Percentiles rank a stretch among this genome's conserved stretches.
phyloP scores from a whole-genome alignment of 2,329 filamentous ascomycete species.

The Coniochaeta sp. region DNA sequence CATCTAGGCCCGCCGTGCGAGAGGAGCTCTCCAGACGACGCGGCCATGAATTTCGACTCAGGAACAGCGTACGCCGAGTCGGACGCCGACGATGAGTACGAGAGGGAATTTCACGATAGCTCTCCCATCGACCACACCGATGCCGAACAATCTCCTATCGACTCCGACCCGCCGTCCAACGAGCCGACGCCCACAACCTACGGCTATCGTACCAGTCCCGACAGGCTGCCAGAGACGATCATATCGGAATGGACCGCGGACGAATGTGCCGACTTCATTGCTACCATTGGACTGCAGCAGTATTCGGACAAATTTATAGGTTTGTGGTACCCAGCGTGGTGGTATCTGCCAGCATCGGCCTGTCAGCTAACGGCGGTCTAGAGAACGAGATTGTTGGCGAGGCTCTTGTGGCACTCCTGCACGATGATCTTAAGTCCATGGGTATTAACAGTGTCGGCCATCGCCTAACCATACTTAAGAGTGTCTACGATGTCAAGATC shows the following conservation, averaged over 20 bases:
- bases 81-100: slow-evolving; percentile 77
- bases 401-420: slow-evolving; percentile 77
- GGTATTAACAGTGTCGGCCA: slow-evolving; percentile 89
- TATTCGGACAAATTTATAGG: slow-evolving; percentile 80
- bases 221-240: slow-evolving; percentile 63
- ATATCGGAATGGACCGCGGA: slow-evolving; percentile 77
- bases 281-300: slow-evolving; percentile 69
- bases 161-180: slow-evolving; percentile 61
- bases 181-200: slow-evolving; percentile 78
- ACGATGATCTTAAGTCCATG: slow-evolving; percentile 93
- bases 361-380: slow-evolving; percentile 23
- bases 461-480: slow-evolving; percentile 88
- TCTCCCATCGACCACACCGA: slow-evolving; percentile 59
- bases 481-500: slow-evolving; percentile 92
- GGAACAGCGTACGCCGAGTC: slow-evolving; percentile 70
- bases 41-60: slow-evolving; percentile 17
- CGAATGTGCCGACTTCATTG: slow-evolving; percentile 85
- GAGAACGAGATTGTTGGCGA: slow-evolving; percentile 95
- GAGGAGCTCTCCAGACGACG: background rate
- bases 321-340: slow-evolving; percentile 34
- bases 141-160: slow-evolving; percentile 62
- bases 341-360: background rate
- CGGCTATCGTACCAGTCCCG: slow-evolving; percentile 56
- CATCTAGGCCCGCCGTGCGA: background rate
- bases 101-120: slow-evolving; percentile 61